phyloP scores from a whole-genome alignment of 1,284 basidiomycete species.

The Cutaneotrichosporon sp. region DNA sequence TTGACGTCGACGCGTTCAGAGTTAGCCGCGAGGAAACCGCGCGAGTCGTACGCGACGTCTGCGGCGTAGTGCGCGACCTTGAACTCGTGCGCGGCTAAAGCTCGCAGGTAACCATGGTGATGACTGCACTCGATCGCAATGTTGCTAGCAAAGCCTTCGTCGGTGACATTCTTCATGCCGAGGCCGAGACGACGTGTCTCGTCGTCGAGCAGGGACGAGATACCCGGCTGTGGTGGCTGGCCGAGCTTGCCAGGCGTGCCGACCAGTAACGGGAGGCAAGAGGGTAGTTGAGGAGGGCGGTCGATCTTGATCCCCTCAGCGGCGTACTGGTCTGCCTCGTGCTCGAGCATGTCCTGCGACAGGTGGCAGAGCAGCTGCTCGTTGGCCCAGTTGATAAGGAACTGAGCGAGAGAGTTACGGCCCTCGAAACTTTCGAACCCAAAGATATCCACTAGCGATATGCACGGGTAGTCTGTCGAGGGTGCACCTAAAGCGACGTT shows the following conservation, averaged over 20 bases:
- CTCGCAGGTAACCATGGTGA: slow-evolving; percentile 20
- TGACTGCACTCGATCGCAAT: slow-evolving; percentile 21
- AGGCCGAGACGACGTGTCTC: slow-evolving; percentile 23
- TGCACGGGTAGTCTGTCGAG: slow-evolving; percentile 15
- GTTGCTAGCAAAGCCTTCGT: slow-evolving; percentile 20
- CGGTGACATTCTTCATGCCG: slow-evolving; percentile 21
- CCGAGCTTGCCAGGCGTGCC: slow-evolving; percentile 16
- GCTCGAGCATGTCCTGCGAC: slow-evolving; percentile 24
- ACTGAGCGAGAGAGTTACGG: slow-evolving; percentile 24
- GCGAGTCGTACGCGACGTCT: slow-evolving; percentile 23
- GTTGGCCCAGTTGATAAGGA: slow-evolving; percentile 31
- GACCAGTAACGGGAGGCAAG: slow-evolving; percentile 20
- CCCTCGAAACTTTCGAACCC: slow-evolving; percentile 25
- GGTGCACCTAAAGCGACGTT: slow-evolving; percentile 22
- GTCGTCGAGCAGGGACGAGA: slow-evolving; percentile 26
- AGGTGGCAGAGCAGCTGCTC: slow-evolving; percentile 26
- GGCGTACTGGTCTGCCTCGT: slow-evolving; percentile 22
- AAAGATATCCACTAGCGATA: slow-evolving; percentile 26
- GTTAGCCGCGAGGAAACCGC: slow-evolving; percentile 24
- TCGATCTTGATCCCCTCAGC: slow-evolving; percentile 24
- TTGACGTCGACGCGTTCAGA: slow-evolving; percentile 26
- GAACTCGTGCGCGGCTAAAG: slow-evolving; percentile 18
- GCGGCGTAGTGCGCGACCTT: slow-evolving; percentile 25
- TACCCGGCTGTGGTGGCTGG: slow-evolving; percentile 20
- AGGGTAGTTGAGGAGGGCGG: slow-evolving; percentile 14